These are phyloP conservation scores for Bauhinia variegata DNA, from an alignment of 306 rosid genomes.

Conservation along the genomic window DNA sequence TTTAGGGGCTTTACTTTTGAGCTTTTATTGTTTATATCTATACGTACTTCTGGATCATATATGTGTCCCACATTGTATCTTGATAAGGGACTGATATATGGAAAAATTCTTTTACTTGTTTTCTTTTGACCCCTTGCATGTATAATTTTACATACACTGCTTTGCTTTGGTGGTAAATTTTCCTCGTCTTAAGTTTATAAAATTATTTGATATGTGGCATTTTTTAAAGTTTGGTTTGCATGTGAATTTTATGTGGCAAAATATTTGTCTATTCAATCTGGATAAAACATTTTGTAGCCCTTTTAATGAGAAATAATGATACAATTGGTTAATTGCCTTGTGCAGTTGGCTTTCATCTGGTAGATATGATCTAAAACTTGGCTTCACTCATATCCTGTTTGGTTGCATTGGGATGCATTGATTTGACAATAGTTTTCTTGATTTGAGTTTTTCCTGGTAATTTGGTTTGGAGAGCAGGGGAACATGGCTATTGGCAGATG, in stretches of 20 bases:
- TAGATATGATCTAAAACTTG: background rate
- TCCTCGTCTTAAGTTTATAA: background rate
- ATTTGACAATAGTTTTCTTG: background rate
- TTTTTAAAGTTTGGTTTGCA: background rate
- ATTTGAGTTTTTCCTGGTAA: background rate
- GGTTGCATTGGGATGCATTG: background rate
- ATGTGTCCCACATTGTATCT: constrained; percentile 38
- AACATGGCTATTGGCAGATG: background rate
- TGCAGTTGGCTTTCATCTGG: background rate
- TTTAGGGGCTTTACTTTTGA: constrained; percentile 20
- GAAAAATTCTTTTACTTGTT: constrained; percentile 8
- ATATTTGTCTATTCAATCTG: background rate
- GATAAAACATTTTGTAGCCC: background rate
- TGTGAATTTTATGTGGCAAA: background rate
- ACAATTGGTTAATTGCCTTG: constrained; percentile 5
- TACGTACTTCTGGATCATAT: constrained; percentile 36
- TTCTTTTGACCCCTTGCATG: constrained; percentile 1
- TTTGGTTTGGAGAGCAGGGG: background rate
- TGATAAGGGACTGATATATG: constrained; percentile 34
- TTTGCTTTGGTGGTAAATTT: constrained; percentile 26
- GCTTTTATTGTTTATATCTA: constrained; percentile 29
- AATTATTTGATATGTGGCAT: background rate
- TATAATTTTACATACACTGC: background rate
- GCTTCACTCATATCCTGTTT: background rate
- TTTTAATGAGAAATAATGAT: background rate